Percentiles rank a stretch among this genome's conserved stretches.
Conservation (phyloP, 164 flowering plant species). For the Echeveria elegans region DNA sequence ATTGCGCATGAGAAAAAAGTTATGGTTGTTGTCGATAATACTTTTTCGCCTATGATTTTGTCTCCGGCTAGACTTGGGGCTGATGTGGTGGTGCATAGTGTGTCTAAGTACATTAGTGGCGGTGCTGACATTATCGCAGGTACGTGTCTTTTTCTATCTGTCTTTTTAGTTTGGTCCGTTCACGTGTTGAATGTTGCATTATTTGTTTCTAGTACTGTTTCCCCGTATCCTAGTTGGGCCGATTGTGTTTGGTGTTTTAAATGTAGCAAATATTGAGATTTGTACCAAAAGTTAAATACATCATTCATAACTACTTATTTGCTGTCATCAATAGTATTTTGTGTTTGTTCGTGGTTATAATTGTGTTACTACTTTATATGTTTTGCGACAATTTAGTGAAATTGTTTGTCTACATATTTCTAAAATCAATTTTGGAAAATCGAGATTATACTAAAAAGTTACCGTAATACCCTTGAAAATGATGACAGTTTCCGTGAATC, state of each 20-base stretch:
- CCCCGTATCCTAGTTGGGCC: neutral
- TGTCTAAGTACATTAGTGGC: conserved; percentile 84
- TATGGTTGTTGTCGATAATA: conserved; percentile 79
- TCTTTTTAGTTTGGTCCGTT: neutral
- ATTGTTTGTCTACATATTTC: too few relatives aligned
- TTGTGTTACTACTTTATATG: too few relatives aligned
- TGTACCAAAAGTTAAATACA: too few relatives aligned
- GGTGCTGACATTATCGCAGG: conserved; percentile 93
- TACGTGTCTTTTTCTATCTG: conserved; percentile 10
- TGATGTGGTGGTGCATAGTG: conserved; percentile 85
- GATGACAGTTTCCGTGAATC: too few relatives aligned
- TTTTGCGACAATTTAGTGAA: too few relatives aligned
- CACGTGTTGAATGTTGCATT: neutral
- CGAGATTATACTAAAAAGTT: too few relatives aligned
- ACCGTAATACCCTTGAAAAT: too few relatives aligned
- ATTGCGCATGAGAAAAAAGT: conserved; percentile 64
- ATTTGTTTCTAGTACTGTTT: too few relatives aligned
- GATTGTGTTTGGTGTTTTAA: neutral
- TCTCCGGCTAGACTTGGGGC: conserved; percentile 45
- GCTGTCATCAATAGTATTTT: too few relatives aligned
- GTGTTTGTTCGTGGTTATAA: too few relatives aligned
- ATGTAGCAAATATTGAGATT: neutral
- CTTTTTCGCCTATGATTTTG: conserved; percentile 49
- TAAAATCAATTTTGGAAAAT: too few relatives aligned
- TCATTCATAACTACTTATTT: too few relatives aligned